These are phyloP conservation scores for Rutstroemia sp. DNA, from an alignment of 2,329 filamentous ascomycete species.

Conservation along the genomic window DNA sequence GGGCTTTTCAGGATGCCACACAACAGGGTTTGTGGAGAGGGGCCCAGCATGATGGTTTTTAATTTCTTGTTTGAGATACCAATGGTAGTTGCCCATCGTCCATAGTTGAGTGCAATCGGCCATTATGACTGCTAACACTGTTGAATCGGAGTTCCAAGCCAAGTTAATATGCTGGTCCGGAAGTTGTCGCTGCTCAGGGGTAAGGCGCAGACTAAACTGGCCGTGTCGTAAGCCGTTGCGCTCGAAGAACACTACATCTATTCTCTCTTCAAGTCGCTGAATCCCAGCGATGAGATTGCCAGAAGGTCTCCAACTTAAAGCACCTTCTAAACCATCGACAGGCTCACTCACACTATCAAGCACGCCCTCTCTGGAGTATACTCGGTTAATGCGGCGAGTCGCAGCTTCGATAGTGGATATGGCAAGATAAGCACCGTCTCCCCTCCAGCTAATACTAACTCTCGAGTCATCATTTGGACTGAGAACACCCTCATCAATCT, in stretches of 20 bases:
- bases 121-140: constrained; percentile 75
- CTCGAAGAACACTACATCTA: constrained; percentile 92
- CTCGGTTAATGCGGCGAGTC: constrained; percentile 70
- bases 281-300: constrained; percentile 88
- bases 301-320: constrained; percentile 83
- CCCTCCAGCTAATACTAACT: constrained; percentile 81
- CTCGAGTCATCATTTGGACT: constrained; percentile 66
- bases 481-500: constrained; percentile 73
- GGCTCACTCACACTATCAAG: constrained; percentile 93
- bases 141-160: constrained; percentile 88
- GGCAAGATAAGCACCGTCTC: constrained; percentile 86
- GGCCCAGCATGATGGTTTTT: constrained; percentile 32
- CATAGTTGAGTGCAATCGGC: constrained; percentile 77
- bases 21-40: constrained; percentile 28
- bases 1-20: constrained; percentile 84
- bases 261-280: constrained; percentile 59
- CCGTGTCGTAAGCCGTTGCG: constrained; percentile 96
- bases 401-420: constrained; percentile 69
- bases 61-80: constrained; percentile 93
- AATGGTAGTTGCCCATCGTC: constrained; percentile 97
- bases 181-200: constrained; percentile 47
- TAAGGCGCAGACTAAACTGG: constrained; percentile 73
- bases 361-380: constrained; percentile 83
- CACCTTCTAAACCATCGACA: constrained; percentile 81
- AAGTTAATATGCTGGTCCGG: constrained; percentile 55